Conservation (phyloP, 345 rosid genomes). For the Excoecaria agallocha region DNA sequence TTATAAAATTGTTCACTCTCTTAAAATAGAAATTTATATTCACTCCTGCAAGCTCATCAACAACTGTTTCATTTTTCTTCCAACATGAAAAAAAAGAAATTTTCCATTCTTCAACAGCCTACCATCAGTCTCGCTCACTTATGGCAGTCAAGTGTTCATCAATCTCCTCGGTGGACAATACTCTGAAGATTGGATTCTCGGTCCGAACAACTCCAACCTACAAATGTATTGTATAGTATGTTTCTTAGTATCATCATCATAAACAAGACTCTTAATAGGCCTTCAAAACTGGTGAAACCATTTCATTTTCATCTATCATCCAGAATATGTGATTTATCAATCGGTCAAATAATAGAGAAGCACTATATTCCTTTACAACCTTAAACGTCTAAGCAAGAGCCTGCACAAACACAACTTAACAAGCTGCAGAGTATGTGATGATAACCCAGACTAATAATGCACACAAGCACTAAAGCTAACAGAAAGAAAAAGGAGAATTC, state of each 20-base stretch:
- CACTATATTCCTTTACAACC: not conserved
- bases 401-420: not conserved
- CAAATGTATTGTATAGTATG: too few species aligned
- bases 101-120: not conserved
- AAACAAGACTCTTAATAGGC: not conserved
- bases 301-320: not conserved
- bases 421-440: not conserved
- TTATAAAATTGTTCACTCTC: not conserved
- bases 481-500: not conserved
- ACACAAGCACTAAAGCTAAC: not conserved
- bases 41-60: not conserved
- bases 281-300: not conserved
- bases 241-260: not conserved
- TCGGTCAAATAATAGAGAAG: not conserved
- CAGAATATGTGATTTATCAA: not conserved
- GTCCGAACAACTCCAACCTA: conserved; percentile 82
- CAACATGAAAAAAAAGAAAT: not conserved
- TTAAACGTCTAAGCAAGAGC: not conserved
- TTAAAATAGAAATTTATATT: not conserved
- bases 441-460: not conserved
- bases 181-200: conserved; percentile 52
- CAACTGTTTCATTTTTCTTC: not conserved
- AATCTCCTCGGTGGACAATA: conserved; percentile 60
- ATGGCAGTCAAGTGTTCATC: conserved; percentile 84
- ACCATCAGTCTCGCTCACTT: conserved; percentile 60